Base-by-base conservation (phyloP, 1,284 basidiomycete species). In the Athelia psychrophila region DNA sequence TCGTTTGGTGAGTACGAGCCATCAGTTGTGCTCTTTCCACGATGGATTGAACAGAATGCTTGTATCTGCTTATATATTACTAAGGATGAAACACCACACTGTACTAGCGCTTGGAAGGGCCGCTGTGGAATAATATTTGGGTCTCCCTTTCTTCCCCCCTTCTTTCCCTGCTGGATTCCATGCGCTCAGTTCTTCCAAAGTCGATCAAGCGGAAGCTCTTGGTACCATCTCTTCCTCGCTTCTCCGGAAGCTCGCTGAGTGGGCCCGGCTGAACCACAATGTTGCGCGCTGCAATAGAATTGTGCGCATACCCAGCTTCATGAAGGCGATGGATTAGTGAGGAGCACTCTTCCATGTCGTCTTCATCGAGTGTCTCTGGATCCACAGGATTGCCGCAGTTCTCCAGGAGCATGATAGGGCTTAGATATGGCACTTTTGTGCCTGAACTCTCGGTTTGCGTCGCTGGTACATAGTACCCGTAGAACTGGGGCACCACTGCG, bases 401-500 rank as follows among this genome's bases (percentile, higher is more conserved):
- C 47, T 74, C 72, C 18, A 73, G 55, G 0, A 74, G 61, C 16
- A 73, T 56, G 48, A 73, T 70, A 1, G 68, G 65, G 36, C 62
- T 64, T 23, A 57, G 19, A 33, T 45, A 53, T 33, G 32, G 35
- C 22, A 40, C 15, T 16, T 19, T 44, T 33, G 25, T 25, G 20
- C 15, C 27, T 13, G 27, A 20, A 47, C 49, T 20, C n/a, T 45
- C 32, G 15, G 48, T 44, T 51, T 54, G 48, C 50, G 12, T 48
- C 48, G 42, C 58, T 0, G 59, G 63, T 2, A 4, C 48, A 45
- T 73, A 75, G 50, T 64, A 71, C 8, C 74, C 73, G 38, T 72
- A 75, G 50, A 72, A 73, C 51, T 73, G 71, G 1, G 72, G 73
- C 0, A 68, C 66, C 33, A 73, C 47, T 0, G 71, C 72, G 1